phyloP scores from a whole-genome alignment of 495 filamentous ascomycete species.

The Penicillium longicatenatum region DNA sequence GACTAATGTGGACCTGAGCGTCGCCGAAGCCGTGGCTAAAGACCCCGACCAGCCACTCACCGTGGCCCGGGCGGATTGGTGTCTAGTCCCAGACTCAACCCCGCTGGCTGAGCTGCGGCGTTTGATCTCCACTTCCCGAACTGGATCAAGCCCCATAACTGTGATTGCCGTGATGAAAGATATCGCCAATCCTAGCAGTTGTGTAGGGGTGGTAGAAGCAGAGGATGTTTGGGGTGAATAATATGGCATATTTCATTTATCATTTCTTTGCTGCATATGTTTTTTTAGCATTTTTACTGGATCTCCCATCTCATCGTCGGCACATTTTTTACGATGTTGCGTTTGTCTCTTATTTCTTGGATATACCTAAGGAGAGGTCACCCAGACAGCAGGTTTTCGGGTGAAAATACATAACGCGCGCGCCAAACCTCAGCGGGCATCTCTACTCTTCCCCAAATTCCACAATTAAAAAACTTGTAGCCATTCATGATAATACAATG shows the following conservation, averaged over 20 bases:
- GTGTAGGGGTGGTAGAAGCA: conserved; percentile 39
- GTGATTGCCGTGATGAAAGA: conserved; percentile 41
- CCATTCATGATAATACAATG: conserved; percentile 7
- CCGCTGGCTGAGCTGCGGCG: conserved; percentile 34
- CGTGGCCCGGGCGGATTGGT: conserved; percentile 34
- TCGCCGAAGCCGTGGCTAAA: conserved; percentile 24
- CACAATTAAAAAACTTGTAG: background rate
- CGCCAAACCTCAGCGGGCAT: background rate
- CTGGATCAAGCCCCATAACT: conserved; percentile 16
- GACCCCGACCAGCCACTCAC: conserved; percentile 24
- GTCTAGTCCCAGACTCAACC: conserved; percentile 34
- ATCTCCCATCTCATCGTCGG: conserved; percentile 12
- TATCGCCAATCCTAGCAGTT: conserved; percentile 19
- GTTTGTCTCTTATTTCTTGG: conserved; percentile 9
- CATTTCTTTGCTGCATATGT: background rate
- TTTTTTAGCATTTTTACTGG: conserved; percentile 14
- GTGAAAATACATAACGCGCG: background rate
- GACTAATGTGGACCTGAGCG: conserved; percentile 36
- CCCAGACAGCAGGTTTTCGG: background rate
- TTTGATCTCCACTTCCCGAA: conserved; percentile 24
- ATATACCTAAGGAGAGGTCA: background rate
- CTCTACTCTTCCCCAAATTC: background rate
- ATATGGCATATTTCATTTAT: background rate
- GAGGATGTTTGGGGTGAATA: conserved; percentile 36
- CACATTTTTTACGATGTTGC: conserved; percentile 25